A percentile compares a stretch with the other conserved stretches of the same genome.
Conservation (phyloP, 129 eudicot species). For the Saposhnikovia divaricata region DNA sequence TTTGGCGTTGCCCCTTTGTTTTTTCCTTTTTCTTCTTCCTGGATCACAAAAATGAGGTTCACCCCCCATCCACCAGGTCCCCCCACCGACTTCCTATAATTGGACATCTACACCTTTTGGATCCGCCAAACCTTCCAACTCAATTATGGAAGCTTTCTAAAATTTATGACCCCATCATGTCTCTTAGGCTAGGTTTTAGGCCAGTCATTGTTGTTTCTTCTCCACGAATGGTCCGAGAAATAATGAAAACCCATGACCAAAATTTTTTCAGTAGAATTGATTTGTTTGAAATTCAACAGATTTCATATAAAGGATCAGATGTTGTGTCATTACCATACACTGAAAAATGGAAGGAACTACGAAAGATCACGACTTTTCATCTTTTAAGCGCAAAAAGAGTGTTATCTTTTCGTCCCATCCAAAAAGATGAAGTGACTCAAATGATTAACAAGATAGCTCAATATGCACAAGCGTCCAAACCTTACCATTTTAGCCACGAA, state of each 20-base stretch:
- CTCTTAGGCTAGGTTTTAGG: neutral
- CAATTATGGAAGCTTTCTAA: neutral
- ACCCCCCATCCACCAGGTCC: slow-evolving; percentile 32
- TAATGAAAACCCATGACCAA: slow-evolving; percentile 33
- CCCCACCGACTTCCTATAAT: slow-evolving; percentile 28
- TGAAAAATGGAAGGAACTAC: slow-evolving; percentile 32
- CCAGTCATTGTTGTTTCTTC: slow-evolving; percentile 31
- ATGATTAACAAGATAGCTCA: slow-evolving; percentile 18
- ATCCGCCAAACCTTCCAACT: neutral
- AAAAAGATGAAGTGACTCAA: slow-evolving; percentile 27
- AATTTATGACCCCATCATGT: neutral
- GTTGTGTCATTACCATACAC: slow-evolving; percentile 22
- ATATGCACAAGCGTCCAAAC: neutral
- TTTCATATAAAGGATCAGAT: slow-evolving; percentile 20
- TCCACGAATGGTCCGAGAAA: slow-evolving; percentile 30
- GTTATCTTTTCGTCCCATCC: slow-evolving; percentile 26
- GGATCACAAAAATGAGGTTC: neutral
- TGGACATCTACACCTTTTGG: slow-evolving; percentile 34
- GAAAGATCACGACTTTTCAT: slow-evolving; percentile 28
- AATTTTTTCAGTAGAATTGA: slow-evolving; percentile 23
- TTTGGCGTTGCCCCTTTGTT: neutral
- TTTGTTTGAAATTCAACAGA: slow-evolving; percentile 13
- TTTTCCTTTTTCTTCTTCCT: neutral
- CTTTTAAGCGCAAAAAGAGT: slow-evolving; percentile 29
- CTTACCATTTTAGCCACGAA: slow-evolving; percentile 18